phyloP scores from a whole-genome alignment of 225 moss, liverwort and hornwort species.

The Bryum argenteum region DNA sequence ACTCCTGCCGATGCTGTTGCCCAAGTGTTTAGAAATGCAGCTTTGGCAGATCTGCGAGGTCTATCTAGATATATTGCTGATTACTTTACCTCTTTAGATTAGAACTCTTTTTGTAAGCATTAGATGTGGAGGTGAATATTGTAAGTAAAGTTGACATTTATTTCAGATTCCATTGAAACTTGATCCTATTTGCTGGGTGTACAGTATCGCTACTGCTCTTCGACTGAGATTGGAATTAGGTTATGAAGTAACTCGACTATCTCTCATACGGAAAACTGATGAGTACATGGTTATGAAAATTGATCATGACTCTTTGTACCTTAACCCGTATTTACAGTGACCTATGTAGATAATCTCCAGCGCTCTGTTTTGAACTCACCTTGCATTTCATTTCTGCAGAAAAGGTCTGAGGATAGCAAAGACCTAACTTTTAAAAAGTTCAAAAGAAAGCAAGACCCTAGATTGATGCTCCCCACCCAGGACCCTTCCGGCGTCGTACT shows the following conservation, averaged over 20 bases:
- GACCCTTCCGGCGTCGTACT: not conserved
- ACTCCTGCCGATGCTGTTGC: constrained; percentile 80
- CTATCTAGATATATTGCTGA: constrained; percentile 66
- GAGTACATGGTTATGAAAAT: no score
- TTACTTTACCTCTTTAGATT: constrained; percentile 53
- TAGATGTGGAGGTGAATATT: not conserved
- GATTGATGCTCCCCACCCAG: not conserved
- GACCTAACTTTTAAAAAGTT: no score
- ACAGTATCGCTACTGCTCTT: not conserved
- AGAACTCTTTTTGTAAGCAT: no score
- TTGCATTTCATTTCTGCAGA: not conserved
- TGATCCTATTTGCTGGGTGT: not conserved
- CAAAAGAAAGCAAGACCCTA: not conserved
- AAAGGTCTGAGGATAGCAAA: not conserved
- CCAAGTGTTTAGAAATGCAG: constrained; percentile 63
- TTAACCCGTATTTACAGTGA: not conserved
- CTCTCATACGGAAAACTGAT: no score
- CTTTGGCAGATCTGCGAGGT: constrained; percentile 74
- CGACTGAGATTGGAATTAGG: no score
- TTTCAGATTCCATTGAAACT: not conserved
- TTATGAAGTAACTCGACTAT: no score
- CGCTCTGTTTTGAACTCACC: not conserved
- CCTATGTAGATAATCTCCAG: not conserved
- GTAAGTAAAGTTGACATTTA: not conserved
- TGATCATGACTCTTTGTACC: no score